Base-by-base conservation (phyloP, 345 rosid species). In the Lepidium didymum region DNA sequence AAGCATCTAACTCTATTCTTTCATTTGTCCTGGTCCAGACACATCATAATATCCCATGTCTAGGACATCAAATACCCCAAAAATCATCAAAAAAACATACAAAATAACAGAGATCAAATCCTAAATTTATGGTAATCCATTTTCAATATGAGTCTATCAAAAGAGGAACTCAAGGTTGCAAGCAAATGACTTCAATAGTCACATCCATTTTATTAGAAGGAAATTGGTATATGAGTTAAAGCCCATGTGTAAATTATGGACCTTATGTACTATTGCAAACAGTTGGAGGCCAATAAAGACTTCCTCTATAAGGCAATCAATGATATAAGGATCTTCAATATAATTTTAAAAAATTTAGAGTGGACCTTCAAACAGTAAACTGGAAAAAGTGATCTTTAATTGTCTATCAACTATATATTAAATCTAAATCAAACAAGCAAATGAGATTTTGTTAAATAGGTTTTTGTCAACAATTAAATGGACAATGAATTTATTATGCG, bases 171-270 rank as follows among this genome's bases (percentile, higher is more conserved):
- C 19, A 38, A 13, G 23, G 21, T 58, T 42, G 43, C 47, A 53
- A 53, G 62, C 55, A 62, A 42, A 33, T 3, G 52, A 61, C 11
- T 43, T 21, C 46, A 72, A 16, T 12, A 29, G 31, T 18, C 58
- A 13, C 36, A 46, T 55, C 53, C 13, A 45, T 38, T 64, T 4
- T 42, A 34, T 52, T 27, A 19, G 10, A 9, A 69, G 9, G 41
- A n/a, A 23, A 21, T 15, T 34, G 63, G 44, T 51, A 34, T 1
- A 36, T 71, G 46, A 42, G 42, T 37, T 64, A 64, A 27, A 36
- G 43, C 49, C 43, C 70, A 72, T 64, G 76, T 72, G 76, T 64
- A 46, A 37, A 64, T 27, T 64, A 46, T 56, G 52, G 70, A 71
- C 35, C 23, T 36, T 43, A 4, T 34, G 46, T 53, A 52, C 45